Evolutionary conservation across 2,329 filamentous ascomycete genomes (phyloP).

Genomic region (Westerdykella aurantiaca): DNA sequence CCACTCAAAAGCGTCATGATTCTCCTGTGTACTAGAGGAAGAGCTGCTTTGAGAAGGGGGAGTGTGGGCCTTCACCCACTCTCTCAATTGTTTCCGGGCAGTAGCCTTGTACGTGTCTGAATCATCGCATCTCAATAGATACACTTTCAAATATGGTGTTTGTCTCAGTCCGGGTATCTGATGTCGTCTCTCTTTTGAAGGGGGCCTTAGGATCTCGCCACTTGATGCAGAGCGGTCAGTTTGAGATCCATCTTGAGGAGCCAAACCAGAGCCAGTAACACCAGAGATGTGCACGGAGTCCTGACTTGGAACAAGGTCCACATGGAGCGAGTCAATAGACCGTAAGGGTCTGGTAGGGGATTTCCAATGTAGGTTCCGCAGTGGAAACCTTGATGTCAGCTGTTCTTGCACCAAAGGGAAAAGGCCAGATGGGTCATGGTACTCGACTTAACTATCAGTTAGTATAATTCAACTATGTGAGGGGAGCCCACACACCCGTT

Average conservation of each 20-base stretch:
- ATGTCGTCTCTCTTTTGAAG: slow-evolving; percentile 62
- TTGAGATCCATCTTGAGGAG: slow-evolving; percentile 14
- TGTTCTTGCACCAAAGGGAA: slow-evolving; percentile 77
- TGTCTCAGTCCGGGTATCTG: slow-evolving; percentile 91
- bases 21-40: slow-evolving; percentile 64
- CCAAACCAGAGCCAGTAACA: slow-evolving; percentile 20
- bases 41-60: slow-evolving; percentile 51
- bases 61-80: slow-evolving; percentile 81
- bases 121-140: slow-evolving; percentile 87
- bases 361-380: slow-evolving; percentile 95
- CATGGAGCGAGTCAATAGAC: slow-evolving; percentile 87
- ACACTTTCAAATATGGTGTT: slow-evolving; percentile 89
- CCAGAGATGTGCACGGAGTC: slow-evolving; percentile 43
- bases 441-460: slow-evolving; percentile 64
- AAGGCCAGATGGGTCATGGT: slow-evolving; percentile 85
- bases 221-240: slow-evolving; percentile 5
- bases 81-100: slow-evolving; percentile 70
- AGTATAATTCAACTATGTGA: slow-evolving; percentile 7
- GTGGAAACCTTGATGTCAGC: slow-evolving; percentile 70
- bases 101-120: slow-evolving; percentile 86
- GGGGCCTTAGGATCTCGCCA: slow-evolving; percentile 11
- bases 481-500: slow-evolving; percentile 37
- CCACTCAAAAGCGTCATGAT: slow-evolving; percentile 96
- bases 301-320: slow-evolving; percentile 68
- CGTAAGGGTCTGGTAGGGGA: slow-evolving; percentile 84